Base-by-base conservation (phyloP, 164 flowering plant genomes). In the Umbellularia californica region DNA sequence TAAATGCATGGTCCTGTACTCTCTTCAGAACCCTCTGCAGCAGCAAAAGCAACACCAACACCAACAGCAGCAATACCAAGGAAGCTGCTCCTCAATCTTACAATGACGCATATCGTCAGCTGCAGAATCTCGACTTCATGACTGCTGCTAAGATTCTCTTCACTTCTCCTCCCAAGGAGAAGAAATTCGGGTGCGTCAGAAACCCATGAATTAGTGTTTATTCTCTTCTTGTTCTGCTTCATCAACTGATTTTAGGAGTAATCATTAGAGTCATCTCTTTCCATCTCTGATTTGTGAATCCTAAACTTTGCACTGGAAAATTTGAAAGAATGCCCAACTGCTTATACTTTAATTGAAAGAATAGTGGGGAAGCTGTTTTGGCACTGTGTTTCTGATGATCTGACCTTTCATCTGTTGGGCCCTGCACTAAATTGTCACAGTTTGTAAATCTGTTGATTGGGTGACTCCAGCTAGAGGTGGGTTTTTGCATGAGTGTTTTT, bases 111-210 rank as follows among this genome's bases (percentile, higher is more conserved):
- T 30, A 30, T 30, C 35, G 35, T 30, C 35, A 30, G 35, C 35
- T 30, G 35, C 35, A 41, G 10, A 41, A 41, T 41, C 47, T 41
- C 10, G 47, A 41, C 10, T 41, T 41, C 47, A 41, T 41, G 47
- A 41, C 47, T 41, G 10, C 47, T 41, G 47, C 47, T 41, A 41
- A 41, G 10, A 41, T 41, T 41, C 47, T 41, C 47, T 91, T 90
- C 83, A 76, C 89, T 3, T 71, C 75, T 9, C 89, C 92, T 51
- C 84, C 93, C 7, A 84, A 86, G 77, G 82, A 84, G 77, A 88
- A 88, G 83, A 87, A 88, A 68, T 94, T 92, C 64, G 97, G 98
- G 98, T 94, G 84, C 33, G 20, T 24, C 3, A 25, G 25, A 24
- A 27, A 58, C 13, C 10, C 23, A 47, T 69, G 50, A 15, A 33